Conservation (phyloP, 169 alveolate genomes). For the Plasmodium adleri region DNA sequence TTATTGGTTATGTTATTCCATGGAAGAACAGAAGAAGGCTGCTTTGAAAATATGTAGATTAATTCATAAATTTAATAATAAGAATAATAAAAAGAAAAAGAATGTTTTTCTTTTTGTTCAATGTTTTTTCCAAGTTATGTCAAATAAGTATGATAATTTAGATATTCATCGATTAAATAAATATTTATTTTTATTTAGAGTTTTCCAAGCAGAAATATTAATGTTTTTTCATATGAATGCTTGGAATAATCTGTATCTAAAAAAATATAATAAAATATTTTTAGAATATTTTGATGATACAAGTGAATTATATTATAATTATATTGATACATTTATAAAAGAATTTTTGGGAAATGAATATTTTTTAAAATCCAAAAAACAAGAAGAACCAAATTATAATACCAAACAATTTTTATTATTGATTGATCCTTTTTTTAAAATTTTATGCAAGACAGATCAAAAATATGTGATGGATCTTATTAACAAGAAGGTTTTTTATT, state of each 20-base stretch:
- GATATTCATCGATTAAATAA: slow-evolving; percentile 54
- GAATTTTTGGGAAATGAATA: slow-evolving; percentile 49
- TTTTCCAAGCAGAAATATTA: slow-evolving; percentile 55
- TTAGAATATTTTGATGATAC: slow-evolving; percentile 30
- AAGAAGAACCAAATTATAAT: slow-evolving; percentile 2
- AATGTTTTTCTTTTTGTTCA: slow-evolving; percentile 38
- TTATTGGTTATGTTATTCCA: slow-evolving; percentile 68
- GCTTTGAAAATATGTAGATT: slow-evolving; percentile 56
- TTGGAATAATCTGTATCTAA: slow-evolving; percentile 37
- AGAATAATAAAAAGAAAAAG: slow-evolving; percentile 4
- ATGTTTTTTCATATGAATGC: slow-evolving; percentile 42
- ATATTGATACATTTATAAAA: slow-evolving; percentile 53
- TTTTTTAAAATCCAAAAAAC: slow-evolving; percentile 44
- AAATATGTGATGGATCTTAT: slow-evolving; percentile 33
- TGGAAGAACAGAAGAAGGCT: slow-evolving; percentile 29
- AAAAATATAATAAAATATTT: slow-evolving; percentile 47
- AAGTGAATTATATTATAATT: slow-evolving; percentile 32
- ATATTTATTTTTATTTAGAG: slow-evolving; percentile 43
- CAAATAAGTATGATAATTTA: slow-evolving; percentile 37
- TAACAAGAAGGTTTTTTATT: slow-evolving; percentile 29
- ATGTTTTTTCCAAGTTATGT: slow-evolving; percentile 48
- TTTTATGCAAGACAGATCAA: slow-evolving; percentile 33
- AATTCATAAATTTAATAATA: slow-evolving; percentile 24
- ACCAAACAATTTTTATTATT: slow-evolving; percentile 44
- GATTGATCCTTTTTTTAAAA: slow-evolving; percentile 54